Evolutionary conservation across 106 monocot species (phyloP), one percentile per base, ranked within the genome.

Genomic region (Acanthochlamys bracteata): DNA sequence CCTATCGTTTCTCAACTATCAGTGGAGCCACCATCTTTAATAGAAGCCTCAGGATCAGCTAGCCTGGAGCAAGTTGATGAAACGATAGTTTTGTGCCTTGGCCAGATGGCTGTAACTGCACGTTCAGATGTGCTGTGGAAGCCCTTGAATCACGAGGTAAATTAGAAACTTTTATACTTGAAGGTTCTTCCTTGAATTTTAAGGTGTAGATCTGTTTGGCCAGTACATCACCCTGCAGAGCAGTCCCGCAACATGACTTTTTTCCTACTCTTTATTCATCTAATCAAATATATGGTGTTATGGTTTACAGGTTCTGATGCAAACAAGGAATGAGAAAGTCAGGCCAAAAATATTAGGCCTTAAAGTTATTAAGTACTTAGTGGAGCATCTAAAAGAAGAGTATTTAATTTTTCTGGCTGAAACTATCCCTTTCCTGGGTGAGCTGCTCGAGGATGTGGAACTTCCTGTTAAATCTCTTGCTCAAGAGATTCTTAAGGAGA

Each of bases 51-150:
- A 3, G 79, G 74, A 64, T 45, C 78, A 20, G 85, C 88, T 24
- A 64, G 80, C 39, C 56, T 81, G 13, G 89, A 92, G 13, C 86
- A 85, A 61, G 83, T 92, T 55, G 81, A 99, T 67, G 85, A 92
- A 75, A 70, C 73, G 25, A 47, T 99, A 22, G 81, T 99, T 63
- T 71, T 79, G 53, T 98, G 98, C 68, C 77, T 98, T 24, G 98
- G 98, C 58, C 98, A 98, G 54, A 98, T 98, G 98, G 98, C 98
- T 19, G 77, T 89, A 20, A 77, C 98, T 40, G 79, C 76, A 25
- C 82, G 75, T 20, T 92, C 98, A 46, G 98, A 98, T 79, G 88
- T 88, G 59, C 69, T 92, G 39, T 92, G 92, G 92, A 92, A 98
- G 69, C 88, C 82, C 46, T 75, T 99, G 62, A 99, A 99, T 65